Base-by-base conservation (phyloP, 176 grass and related monocot species). In the Lolium perenne region DNA sequence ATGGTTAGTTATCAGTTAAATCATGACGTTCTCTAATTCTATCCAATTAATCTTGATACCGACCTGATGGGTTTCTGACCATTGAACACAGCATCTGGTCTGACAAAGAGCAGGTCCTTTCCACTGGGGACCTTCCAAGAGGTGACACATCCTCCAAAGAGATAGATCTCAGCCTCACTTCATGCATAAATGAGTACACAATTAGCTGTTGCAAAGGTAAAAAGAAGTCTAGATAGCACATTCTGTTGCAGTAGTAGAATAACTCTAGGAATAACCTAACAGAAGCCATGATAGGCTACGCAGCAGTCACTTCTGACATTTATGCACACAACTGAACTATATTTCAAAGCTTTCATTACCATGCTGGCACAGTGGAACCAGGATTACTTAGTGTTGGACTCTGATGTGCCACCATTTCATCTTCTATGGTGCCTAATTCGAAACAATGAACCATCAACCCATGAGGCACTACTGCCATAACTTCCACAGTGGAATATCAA, bases 21-120 rank as follows among this genome's bases (percentile, higher is more conserved):
- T 45, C 12, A 17, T 77, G n/a, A 82, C 48, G 7, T 85, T 86
- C 26, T 29, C 26, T 29, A 29, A 29, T 29, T 29, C 43, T 87
- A 83, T 83, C 26, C 6, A 80, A 48, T 66, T 43, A 18, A 57
- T 65, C 83, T 71, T 26, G 1, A 76, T 38, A 35, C 71, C 7
- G 57, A 98, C 96, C 96, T 98, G 86, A 98, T 98, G 46, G 96
- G 96, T 87, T 98, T 98, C 56, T 88, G 80, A 47, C 93, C 93
- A n/a, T 98, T 92, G 80, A 94, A 98, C 54, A 94, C 92, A 20
- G 93, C 93, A 92, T 98, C 96, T 64, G 96, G 96, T 76, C 96
- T 92, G 74, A 98, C 96, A 72, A 98, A 98, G 20, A 95, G 91
- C 7, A 98, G 71, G 86, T 98, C 96, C 71, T 92, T 95, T 46